Evolutionary conservation across 352 stramenopile genomes (phyloP).

Genomic region (Lagenidium sp.): DNA sequence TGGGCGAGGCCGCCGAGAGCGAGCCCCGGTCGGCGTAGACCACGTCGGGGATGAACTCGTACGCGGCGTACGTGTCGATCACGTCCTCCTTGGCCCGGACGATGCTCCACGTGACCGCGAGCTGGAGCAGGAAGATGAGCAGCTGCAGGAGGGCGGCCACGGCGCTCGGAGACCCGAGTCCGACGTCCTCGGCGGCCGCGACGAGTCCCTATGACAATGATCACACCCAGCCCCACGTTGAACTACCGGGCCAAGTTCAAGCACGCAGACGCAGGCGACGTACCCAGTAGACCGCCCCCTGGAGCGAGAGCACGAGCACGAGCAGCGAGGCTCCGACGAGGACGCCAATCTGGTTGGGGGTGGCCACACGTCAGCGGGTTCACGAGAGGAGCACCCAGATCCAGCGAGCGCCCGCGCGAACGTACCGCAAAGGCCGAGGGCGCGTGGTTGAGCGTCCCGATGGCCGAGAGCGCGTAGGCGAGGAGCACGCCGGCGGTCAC

Average conservation of each 20-base stretch:
- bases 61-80: conserved; percentile 79
- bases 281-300: conserved; percentile 68
- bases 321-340: conserved; percentile 57
- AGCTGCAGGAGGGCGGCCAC: conserved; percentile 38
- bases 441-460: conserved; percentile 75
- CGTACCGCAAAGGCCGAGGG: conserved; percentile 69
- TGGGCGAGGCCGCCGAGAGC: conserved; percentile 32
- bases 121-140: conserved; percentile 53
- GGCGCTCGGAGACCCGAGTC: conserved; percentile 24
- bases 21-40: conserved; percentile 32
- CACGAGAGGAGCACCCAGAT: background rate
- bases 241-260: background rate
- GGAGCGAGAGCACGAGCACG: conserved; percentile 56
- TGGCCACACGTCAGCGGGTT: background rate
- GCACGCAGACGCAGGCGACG: background rate
- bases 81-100: conserved; percentile 75
- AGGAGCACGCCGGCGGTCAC: conserved; percentile 48
- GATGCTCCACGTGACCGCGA: conserved; percentile 45
- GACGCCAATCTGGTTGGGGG: conserved; percentile 45
- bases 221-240: background rate
- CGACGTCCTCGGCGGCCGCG: conserved; percentile 14
- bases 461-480: conserved; percentile 62
- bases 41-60: conserved; percentile 75
- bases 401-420: conserved; percentile 4
- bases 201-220: conserved; percentile 3